Conservation (phyloP, 768 basidiomycete species). For the Amanita subjunquillea region DNA sequence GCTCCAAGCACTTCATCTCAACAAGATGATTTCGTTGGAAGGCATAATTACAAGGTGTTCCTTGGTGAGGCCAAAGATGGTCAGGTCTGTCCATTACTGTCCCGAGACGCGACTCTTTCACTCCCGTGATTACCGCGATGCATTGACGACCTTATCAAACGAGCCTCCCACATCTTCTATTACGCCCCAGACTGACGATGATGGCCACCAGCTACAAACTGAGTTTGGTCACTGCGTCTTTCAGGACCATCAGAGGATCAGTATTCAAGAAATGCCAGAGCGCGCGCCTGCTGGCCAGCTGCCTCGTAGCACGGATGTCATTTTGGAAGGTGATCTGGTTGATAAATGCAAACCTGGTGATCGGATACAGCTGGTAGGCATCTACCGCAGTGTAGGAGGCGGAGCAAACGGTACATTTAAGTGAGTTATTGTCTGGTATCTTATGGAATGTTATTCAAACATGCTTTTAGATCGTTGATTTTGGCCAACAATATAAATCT, state of each 20-base stretch:
- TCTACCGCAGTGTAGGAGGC: slow-evolving; percentile 90
- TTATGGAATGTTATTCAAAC: slow-evolving; percentile 6
- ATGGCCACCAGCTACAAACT: slow-evolving; percentile 77
- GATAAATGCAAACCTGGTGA: slow-evolving; percentile 98
- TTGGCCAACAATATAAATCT: slow-evolving; percentile 93
- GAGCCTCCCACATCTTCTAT: slow-evolving; percentile 79
- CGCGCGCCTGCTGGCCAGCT: slow-evolving; percentile 95
- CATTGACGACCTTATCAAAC: slow-evolving; percentile 77
- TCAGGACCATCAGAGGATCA: slow-evolving; percentile 93
- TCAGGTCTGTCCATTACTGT: slow-evolving; percentile 93
- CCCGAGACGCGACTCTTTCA: slow-evolving; percentile 80
- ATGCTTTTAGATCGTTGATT: slow-evolving; percentile 64
- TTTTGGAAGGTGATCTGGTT: slow-evolving; percentile 92
- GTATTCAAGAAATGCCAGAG: slow-evolving; percentile 99
- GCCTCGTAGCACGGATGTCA: slow-evolving; percentile 92
- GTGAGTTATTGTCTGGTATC: slow-evolving; percentile 31
- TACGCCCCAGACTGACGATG: slow-evolving; percentile 87
- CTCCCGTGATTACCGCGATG: slow-evolving; percentile 86
- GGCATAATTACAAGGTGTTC: slow-evolving; percentile 98
- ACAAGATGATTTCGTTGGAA: slow-evolving; percentile 94
- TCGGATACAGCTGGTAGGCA: slow-evolving; percentile 91
- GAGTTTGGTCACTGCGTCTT: slow-evolving; percentile 91
- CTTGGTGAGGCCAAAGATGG: slow-evolving; percentile 96
- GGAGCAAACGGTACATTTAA: slow-evolving; percentile 91
- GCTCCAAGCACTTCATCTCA: slow-evolving; percentile 77